Conservation (phyloP, 495 filamentous ascomycete genomes). For the Bacidia rubella region DNA sequence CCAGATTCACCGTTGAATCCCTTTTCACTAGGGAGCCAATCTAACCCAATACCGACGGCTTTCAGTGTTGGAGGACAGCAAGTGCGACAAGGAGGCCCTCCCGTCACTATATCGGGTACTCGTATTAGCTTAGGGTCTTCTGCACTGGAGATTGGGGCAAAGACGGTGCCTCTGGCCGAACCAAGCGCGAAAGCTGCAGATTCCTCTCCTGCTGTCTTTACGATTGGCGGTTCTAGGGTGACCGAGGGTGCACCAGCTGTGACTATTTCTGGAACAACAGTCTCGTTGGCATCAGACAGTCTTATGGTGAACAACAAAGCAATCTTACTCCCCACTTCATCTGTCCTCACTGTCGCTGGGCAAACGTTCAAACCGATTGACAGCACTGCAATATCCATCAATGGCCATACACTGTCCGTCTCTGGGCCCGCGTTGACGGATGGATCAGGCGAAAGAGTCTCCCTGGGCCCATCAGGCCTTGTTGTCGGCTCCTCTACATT, state of each 20-base stretch:
- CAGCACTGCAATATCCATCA: not conserved
- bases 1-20: too few relatives aligned
- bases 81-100: not conserved
- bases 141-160: not conserved
- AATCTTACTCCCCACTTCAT: not conserved
- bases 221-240: not conserved
- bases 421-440: slow-evolving; percentile 4
- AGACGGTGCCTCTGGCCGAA: not conserved
- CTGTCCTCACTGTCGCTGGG: slow-evolving; percentile 1
- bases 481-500: slow-evolving; percentile 1
- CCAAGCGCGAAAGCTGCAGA: not conserved
- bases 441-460: not conserved
- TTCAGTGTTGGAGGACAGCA: not conserved
- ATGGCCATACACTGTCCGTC: not conserved
- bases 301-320: slow-evolving; percentile 3
- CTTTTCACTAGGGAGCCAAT: too few relatives aligned
- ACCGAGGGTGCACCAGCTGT: slow-evolving; percentile 4
- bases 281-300: not conserved
- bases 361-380: slow-evolving; percentile 1
- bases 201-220: not conserved
- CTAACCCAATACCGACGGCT: not conserved
- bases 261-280: slow-evolving; percentile 1
- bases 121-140: not conserved
- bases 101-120: not conserved
- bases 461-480: not conserved